Evolutionary conservation across 805 yeast species (phyloP), one percentile per base, ranked within the genome.

Genomic region (Metschnikowia henanensis): DNA sequence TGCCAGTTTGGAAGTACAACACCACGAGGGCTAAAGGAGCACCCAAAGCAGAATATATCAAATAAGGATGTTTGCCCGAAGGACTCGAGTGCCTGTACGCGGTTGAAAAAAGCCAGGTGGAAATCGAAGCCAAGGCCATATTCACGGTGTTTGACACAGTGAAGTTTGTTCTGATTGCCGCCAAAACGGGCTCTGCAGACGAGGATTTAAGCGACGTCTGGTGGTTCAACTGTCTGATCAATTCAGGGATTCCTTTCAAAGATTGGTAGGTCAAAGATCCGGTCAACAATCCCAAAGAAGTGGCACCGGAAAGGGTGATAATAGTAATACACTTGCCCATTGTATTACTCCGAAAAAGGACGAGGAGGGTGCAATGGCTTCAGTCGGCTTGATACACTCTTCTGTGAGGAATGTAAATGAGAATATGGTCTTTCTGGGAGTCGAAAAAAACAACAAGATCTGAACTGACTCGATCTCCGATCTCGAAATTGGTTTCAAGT

Each of bases 31-130:
- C 68, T 29, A 69, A 34, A 8, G 81, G 79, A 25, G 73, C 73
- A n/a, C 80, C 77, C 6, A 77, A 38, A n/a, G 83, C 73, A 37
- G 84, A 71, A 59, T 86, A 86, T 12, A 86, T 57, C 57, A 86
- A 72, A 59, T 85, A 86, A 17, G 94, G 94, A 62, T 86, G 95
- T 61, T 78, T 78, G 43, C 75, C 81, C 29, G 67, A 58, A 5
- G 62, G 52, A 17, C 87, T 80, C 0, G 89, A 80, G 37, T 73
- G 71, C 38, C 65, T 66, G 58, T 73, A 85, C n/a, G 84, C 83
- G 49, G 74, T 51, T 25, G 71, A 65, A 52, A 85, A 80, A 38
- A 80, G 66, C 28, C 69, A 62, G 1, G 84, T 54, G 21, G 56
- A 47, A 26, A 80, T 32, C 4, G 75, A 58, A 15, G 82, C 81